Base-by-base conservation (phyloP, 495 filamentous ascomycete genomes). In the Penicillium dipodomyicola region DNA sequence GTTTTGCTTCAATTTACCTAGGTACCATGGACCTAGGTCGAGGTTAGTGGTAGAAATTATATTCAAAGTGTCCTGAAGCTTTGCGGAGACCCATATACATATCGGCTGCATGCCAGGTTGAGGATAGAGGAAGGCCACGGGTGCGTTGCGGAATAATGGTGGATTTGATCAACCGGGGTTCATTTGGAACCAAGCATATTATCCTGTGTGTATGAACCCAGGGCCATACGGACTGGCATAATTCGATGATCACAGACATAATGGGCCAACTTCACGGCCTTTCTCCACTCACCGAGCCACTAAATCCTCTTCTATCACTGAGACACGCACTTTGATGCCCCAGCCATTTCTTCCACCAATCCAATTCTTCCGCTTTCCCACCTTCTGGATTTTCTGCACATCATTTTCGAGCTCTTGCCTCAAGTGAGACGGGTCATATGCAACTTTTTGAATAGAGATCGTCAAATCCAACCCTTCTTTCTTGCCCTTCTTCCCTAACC, bases 351-450 rank as follows among this genome's bases (percentile, higher is more conserved):
- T 44, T 3, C 69, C 69, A 14, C 67, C 69, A 46, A 72, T 65
- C 69, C 69, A 72, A 33, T 72, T 57, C 64, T 72, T 72, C 39
- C 61, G 61, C 32, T 72, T 72, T 2, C 69, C 69, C 1, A 72
- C 69, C 49, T 72, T 72, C 39, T 64, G 43, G 35, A 72, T 63
- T 49, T 67, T 70, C 33, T 61, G 60, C 4, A 65, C 40, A 22
- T 68, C 60, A 23, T 54, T 56, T 43, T 61, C 55, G n/a, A 72
- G 30, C 56, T 70, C 67, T 39, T 65, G 47, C 19, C 67, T 70
- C 29, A 72, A 27, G 29, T 65, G 63, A 10, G 65, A 65, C 15
- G 69, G 65, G 41, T 72, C 69, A 32, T 63, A 62, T 3, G 42
- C 56, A 9, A 67, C 67, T 35, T 59, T 67, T 55, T 72, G 69